These are phyloP conservation scores for Amphicarpaea edgeworthii DNA, from an alignment of 306 rosid genomes.

Conservation along the genomic window DNA sequence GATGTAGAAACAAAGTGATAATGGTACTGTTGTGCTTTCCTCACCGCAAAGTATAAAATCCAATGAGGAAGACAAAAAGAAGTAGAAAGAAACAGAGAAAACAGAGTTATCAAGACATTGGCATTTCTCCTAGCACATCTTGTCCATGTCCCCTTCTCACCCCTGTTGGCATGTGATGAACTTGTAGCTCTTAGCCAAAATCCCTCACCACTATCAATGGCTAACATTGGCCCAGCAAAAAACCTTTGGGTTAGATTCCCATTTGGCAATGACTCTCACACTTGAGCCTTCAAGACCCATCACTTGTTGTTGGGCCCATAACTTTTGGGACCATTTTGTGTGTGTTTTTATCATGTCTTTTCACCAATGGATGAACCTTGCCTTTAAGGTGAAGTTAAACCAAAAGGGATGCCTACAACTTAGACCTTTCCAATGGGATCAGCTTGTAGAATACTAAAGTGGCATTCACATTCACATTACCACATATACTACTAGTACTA, in stretches of 20 bases:
- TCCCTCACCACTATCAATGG: constrained; percentile 44
- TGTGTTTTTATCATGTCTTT: constrained; percentile 43
- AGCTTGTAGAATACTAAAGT: constrained; percentile 48
- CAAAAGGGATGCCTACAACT: constrained; percentile 41
- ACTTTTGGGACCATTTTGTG: constrained; percentile 53
- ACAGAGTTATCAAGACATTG: constrained; percentile 52
- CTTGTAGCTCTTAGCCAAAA: constrained; percentile 46
- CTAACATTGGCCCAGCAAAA: constrained; percentile 49
- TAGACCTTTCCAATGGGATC: constrained; percentile 44
- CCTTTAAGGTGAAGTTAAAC: constrained; percentile 45
- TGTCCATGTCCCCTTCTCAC: constrained; percentile 71
- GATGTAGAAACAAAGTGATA: constrained; percentile 35
- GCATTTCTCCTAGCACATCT: constrained; percentile 59
- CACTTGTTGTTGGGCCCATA: constrained; percentile 49
- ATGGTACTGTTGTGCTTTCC: constrained; percentile 47
- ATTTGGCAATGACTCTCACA: constrained; percentile 32
- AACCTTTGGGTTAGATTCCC: constrained; percentile 46
- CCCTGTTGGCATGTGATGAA: constrained; percentile 59
- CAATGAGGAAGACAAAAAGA: constrained; percentile 55
- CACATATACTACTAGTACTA: neutral
- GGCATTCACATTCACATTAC: neutral
- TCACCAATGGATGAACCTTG: constrained; percentile 43
- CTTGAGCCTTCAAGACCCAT: constrained; percentile 49
- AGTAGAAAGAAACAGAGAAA: constrained; percentile 52
- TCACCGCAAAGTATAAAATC: constrained; percentile 54